Base-by-base conservation (phyloP, 2,329 filamentous ascomycete species). In the Cladobotryum protrusum region DNA sequence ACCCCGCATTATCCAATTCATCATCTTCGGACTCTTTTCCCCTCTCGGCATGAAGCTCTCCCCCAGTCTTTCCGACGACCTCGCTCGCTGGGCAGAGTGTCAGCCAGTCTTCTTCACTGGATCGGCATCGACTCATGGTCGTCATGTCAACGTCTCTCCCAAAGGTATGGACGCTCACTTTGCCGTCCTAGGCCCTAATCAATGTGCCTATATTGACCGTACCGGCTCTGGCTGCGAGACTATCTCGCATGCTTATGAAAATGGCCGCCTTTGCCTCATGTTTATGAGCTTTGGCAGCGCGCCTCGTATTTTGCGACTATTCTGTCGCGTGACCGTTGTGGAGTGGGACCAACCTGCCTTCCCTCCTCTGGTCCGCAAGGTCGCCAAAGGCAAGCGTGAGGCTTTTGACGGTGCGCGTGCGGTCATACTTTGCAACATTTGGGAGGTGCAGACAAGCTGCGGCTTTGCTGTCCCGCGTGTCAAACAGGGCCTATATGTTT, bases 211-310 rank as follows among this genome's bases (percentile, higher is more conserved):
- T 61, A 73, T 89, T 49, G 87, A 91, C 61, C 78, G 83, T 53
- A 89, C 83, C 1, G 87, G 87, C 29, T 87, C 83, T 32, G 87
- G 87, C 19, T 83, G 77, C 60, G 87, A 92, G 69, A 91, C 87
- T 3, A 84, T 91, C 53, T 75, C 81, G 4, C 87, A 91, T 60
- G 67, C 88, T 11, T 83, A 88, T 62, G 87, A 92, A 61, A 91
- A 91, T 59, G 85, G 83, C 29, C 78, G 87, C 14, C 76, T 87
- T 15, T 89, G 85, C 5, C 69, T 91, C 61, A 83, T 89, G 76
- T 89, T 90, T 68, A 85, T 78, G 63, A 82, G 79, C 18, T 87
- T 86, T 55, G 79, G 77, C 1, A 57, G 69, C 4, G 61, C 70
- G 0, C 83, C 84, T 14, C 72, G 81, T 48, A 87, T 87, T 59